These are phyloP conservation scores for Flaveria sonorensis DNA, from an alignment of 129 eudicot genomes.

Conservation along the genomic window DNA sequence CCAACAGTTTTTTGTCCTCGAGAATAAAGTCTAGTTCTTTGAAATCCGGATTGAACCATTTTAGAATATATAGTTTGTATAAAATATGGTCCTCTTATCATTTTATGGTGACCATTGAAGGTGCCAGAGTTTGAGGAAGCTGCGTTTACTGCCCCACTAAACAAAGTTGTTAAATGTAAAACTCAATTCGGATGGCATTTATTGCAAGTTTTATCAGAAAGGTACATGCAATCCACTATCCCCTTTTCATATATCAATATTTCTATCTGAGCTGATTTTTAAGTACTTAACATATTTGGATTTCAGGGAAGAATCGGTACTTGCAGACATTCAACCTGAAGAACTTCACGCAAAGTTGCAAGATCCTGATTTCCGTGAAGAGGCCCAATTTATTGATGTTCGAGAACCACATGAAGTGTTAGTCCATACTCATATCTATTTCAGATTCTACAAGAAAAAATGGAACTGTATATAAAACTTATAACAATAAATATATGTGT, in stretches of 20 bases:
- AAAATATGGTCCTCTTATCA: background rate
- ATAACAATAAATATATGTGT: background rate
- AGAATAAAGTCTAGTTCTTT: no score
- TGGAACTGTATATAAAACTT: background rate
- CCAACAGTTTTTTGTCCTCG: background rate
- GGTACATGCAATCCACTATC: slow-evolving; percentile 42
- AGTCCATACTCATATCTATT: slow-evolving; percentile 25
- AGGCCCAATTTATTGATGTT: slow-evolving; percentile 85
- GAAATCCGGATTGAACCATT: background rate
- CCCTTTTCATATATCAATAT: background rate
- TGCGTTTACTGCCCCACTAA: slow-evolving; percentile 79
- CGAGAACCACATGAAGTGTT: slow-evolving; percentile 98
- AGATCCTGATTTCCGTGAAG: slow-evolving; percentile 77
- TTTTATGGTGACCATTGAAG: slow-evolving; percentile 40
- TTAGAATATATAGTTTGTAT: background rate
- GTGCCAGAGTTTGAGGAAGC: slow-evolving; percentile 99
- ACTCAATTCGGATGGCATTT: slow-evolving; percentile 97
- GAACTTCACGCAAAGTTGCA: slow-evolving; percentile 79
- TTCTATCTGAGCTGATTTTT: slow-evolving; percentile 19
- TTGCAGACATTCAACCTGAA: slow-evolving; percentile 70
- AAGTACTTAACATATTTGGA: background rate
- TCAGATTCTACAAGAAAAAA: no score
- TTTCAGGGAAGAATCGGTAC: slow-evolving; percentile 73
- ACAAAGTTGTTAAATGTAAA: slow-evolving; percentile 81
- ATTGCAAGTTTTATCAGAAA: slow-evolving; percentile 88